phyloP scores from a whole-genome alignment of 441 rosid genomes.

The Pelargonium cotyledonis region DNA sequence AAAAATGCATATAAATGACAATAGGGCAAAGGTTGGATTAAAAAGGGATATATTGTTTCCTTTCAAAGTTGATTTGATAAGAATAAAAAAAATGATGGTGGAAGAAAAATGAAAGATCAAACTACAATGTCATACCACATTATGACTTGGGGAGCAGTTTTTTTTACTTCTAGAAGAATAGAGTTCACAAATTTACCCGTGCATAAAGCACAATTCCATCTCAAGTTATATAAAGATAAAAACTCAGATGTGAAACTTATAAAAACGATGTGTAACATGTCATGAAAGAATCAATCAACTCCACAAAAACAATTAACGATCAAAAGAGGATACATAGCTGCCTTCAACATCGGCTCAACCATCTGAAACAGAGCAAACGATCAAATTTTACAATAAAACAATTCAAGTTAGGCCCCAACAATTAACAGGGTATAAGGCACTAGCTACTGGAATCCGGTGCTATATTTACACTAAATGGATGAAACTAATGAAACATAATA shows the following conservation, averaged over 20 bases:
- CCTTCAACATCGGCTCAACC: slow-evolving; percentile 80
- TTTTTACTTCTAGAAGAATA: background rate
- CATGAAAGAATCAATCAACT: background rate
- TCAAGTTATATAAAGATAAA: no score
- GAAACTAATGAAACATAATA: no score
- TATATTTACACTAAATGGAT: no score
- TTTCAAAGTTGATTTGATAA: no score
- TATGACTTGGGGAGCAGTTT: background rate
- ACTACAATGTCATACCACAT: background rate
- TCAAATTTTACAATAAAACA: no score
- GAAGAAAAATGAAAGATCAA: background rate
- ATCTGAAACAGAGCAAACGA: slow-evolving; percentile 44
- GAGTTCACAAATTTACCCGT: background rate
- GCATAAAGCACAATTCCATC: background rate
- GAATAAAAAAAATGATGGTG: no score
- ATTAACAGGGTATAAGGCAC: no score
- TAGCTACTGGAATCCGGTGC: no score
- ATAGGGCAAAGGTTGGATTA: no score
- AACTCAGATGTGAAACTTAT: no score
- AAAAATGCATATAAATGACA: background rate
- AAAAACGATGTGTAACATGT: background rate
- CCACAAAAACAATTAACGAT: background rate
- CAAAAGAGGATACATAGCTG: slow-evolving; percentile 55
- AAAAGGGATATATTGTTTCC: no score
- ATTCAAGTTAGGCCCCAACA: no score